Evolutionary conservation across 2,329 filamentous ascomycete species (phyloP).

Genomic region (Alternaria postmessia): DNA sequence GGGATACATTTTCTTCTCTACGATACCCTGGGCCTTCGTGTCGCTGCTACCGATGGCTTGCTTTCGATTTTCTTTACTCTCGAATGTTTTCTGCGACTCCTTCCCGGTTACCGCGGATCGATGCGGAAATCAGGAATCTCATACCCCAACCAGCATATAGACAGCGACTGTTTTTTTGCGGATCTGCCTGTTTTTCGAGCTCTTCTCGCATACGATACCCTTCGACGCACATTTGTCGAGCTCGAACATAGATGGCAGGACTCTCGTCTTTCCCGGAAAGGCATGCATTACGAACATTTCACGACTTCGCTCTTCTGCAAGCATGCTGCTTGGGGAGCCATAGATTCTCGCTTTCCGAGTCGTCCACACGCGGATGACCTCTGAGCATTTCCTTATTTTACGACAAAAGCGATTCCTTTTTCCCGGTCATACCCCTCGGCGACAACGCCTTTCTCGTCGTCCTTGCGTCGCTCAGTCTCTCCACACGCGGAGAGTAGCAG

Average conservation of each 20-base stretch:
- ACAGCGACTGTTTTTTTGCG: constrained; percentile 59
- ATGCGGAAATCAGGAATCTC: constrained; percentile 54
- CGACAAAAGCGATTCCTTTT: constrained; percentile 52
- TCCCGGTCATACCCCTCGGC: constrained; percentile 44
- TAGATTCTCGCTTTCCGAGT: constrained; percentile 53
- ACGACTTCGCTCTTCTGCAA: constrained; percentile 49
- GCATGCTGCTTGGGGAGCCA: constrained; percentile 52
- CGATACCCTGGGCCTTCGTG: constrained; percentile 37
- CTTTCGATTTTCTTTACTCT: constrained; percentile 40
- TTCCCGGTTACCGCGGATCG: constrained; percentile 46
- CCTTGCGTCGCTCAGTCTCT: constrained; percentile 39
- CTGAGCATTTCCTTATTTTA: constrained; percentile 38
- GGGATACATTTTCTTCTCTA: constrained; percentile 32
- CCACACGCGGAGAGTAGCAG: constrained; percentile 33
- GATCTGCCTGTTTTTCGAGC: constrained; percentile 52
- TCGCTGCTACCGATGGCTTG: constrained; percentile 23
- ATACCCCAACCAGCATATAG: constrained; percentile 61
- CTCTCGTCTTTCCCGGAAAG: constrained; percentile 42
- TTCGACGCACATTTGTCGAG: constrained; percentile 47
- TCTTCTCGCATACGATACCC: constrained; percentile 51
- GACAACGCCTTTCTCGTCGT: constrained; percentile 41
- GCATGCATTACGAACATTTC: constrained; percentile 52
- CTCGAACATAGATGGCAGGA: constrained; percentile 50
- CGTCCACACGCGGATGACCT: constrained; percentile 47
- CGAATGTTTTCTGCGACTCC: constrained; percentile 44